Percentiles rank a stretch among this genome's conserved stretches.
Evolutionary conservation across 2,329 filamentous ascomycete species (phyloP).

Genomic region (Fusarium buxicola): DNA sequence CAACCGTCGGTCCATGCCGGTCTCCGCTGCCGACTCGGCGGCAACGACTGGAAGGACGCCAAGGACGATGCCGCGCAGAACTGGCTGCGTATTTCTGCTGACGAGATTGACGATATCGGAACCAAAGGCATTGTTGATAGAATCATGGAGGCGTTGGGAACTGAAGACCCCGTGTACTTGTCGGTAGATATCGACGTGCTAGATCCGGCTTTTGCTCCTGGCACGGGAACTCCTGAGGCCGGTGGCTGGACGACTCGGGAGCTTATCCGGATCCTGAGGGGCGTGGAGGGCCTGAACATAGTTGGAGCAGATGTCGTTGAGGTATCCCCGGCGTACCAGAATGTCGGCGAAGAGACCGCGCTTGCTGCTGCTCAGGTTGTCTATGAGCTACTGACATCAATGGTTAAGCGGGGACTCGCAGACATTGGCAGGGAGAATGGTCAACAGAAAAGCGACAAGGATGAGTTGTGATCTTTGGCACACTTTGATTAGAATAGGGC

Average conservation of each 20-base stretch:
- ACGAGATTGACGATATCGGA: constrained; percentile 89
- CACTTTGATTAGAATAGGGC: too few relatives aligned
- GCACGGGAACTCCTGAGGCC: constrained; percentile 89
- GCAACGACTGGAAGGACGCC: constrained; percentile 73
- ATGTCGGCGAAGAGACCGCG: constrained; percentile 81
- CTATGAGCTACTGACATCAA: constrained; percentile 85
- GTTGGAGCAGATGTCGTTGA: constrained; percentile 93
- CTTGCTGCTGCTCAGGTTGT: constrained; percentile 86
- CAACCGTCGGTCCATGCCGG: constrained; percentile 85
- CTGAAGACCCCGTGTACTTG: constrained; percentile 82
- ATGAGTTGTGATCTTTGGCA: too few relatives aligned
- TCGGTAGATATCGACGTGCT: constrained; percentile 87
- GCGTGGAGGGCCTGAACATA: constrained; percentile 84
- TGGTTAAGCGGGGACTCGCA: constrained; percentile 67
- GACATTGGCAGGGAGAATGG: constrained; percentile 51
- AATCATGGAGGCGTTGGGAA: constrained; percentile 79
- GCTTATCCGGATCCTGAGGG: constrained; percentile 83
- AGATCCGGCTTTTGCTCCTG: constrained; percentile 75
- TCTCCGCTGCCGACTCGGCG: constrained; percentile 79
- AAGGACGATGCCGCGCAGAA: constrained; percentile 79
- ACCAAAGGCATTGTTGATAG: constrained; percentile 74
- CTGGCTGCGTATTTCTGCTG: constrained; percentile 81
- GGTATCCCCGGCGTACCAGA: constrained; percentile 85
- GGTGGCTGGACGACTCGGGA: constrained; percentile 93
- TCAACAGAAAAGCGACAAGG: too few relatives aligned